Conservation (phyloP, 441 rosid species). For the Pelargonium australe region DNA sequence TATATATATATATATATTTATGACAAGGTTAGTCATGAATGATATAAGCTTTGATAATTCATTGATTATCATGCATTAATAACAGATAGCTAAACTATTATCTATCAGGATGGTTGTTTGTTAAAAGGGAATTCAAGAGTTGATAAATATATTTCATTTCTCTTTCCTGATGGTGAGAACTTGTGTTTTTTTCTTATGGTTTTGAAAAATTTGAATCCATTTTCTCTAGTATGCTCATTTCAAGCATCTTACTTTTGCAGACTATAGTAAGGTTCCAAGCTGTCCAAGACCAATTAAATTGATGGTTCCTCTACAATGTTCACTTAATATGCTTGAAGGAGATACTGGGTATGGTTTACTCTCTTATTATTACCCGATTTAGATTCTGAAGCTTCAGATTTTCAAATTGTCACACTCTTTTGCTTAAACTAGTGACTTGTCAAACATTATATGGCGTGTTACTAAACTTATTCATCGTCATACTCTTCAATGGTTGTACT, state of each 20-base stretch:
- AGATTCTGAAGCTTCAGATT: not conserved
- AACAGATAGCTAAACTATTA: not conserved
- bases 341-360: conserved; percentile 64
- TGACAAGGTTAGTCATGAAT: not conserved
- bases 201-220: conserved; percentile 6
- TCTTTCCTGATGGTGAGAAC: conserved; percentile 55
- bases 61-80: not conserved
- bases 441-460: too few species aligned
- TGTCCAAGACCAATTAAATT: conserved; percentile 45
- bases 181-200: conserved; percentile 10
- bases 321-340: conserved; percentile 91
- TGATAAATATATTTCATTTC: conserved; percentile 64
- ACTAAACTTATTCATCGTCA: not conserved
- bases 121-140: conserved; percentile 44
- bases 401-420: not conserved
- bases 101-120: conserved; percentile 37
- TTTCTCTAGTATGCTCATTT: not conserved
- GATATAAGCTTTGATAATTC: not conserved
- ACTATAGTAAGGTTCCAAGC: conserved; percentile 33
- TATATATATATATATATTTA: conserved; percentile 2
- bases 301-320: conserved; percentile 57
- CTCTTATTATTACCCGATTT: not conserved
- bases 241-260: conserved; percentile 27
- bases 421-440: not conserved
- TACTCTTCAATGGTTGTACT: not conserved